Base-by-base conservation (phyloP, 1,139 yeast genomes). In the Nadsonia starkeyi-henricii region DNA sequence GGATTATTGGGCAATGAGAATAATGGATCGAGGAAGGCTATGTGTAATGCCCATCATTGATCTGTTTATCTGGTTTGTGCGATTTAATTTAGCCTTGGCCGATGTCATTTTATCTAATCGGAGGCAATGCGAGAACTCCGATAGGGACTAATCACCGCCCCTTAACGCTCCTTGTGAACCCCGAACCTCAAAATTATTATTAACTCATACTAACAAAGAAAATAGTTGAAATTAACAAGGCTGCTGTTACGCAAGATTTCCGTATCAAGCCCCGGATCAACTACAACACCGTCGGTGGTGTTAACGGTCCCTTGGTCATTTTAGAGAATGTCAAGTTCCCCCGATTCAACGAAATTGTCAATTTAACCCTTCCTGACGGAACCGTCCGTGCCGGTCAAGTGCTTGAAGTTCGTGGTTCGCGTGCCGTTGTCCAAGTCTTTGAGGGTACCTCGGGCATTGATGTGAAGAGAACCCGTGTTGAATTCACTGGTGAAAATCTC, bases 361-460 rank as follows among this genome's bases (percentile, higher is more conserved):
- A 88, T 67, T 75, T 91, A 62, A 91, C 98, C 3, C 75, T 91
- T 54, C 98, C 98, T 45, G 98, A 93, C 65, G 98, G 99, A 9
- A 70, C 91, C 36, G 70, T 73, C 47, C 83, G 98, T 70, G 95
- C 95, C 53, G 99, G 99, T 61, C 98, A 91, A 71, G 98, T 91
- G 43, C 78, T 91, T 62, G 99, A 91, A 72, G 97, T 93, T 52
- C 82, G 94, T 70, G 98, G 98, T 52, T 79, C 85, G 62, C 83
- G 93, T 63, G 99, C 99, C 48, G 81, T 91, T 68, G 99, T 91
- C 48, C 99, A 91, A 75, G 98, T 91, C 50, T 91, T 91, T 63
- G 97, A 91, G 72, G 98, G 98, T 63, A 89, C 98, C 46, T 80
- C 95, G 5, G 97, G 97, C 61, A 84, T 89, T 60, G 98, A 93